Evolutionary conservation across 139 green algal species (phyloP).

Genomic region (Asterochloris sp.): DNA sequence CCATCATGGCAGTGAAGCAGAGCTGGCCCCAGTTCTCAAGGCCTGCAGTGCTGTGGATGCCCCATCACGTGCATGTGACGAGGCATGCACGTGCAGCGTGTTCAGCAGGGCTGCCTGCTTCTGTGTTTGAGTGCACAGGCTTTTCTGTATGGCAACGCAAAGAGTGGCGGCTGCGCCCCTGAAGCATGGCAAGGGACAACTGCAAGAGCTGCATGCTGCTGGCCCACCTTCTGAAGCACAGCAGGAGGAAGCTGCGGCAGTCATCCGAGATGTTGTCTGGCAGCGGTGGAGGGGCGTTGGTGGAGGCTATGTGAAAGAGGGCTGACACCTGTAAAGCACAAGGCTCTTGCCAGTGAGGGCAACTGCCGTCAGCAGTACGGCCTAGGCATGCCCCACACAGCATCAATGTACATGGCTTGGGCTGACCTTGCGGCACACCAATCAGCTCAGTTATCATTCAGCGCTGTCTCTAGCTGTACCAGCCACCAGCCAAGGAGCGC

Average conservation of each 20-base stretch:
- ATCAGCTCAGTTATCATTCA: too few relatives aligned
- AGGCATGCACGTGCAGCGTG: background rate
- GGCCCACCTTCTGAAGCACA: conserved; percentile 84
- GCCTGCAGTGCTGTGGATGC: too few relatives aligned
- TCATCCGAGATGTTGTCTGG: conserved; percentile 72
- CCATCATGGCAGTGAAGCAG: background rate
- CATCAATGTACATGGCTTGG: too few relatives aligned
- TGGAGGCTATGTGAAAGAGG: conserved; percentile 90
- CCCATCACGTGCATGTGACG: too few relatives aligned
- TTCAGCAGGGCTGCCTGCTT: background rate
- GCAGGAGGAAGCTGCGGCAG: conserved; percentile 86
- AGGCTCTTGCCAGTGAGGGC: background rate
- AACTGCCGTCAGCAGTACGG: too few relatives aligned
- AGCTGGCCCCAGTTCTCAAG: too few relatives aligned
- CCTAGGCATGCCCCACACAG: too few relatives aligned
- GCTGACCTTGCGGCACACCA: too few relatives aligned
- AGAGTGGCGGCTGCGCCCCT: background rate
- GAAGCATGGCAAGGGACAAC: background rate
- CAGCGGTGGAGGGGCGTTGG: conserved; percentile 71
- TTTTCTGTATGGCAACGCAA: background rate
- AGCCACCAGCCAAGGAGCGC: too few relatives aligned
- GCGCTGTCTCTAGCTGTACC: too few relatives aligned
- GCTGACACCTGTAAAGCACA: conserved; percentile 52
- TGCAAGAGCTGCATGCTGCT: background rate
- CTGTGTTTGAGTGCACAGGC: background rate